Evolutionary conservation across 1,139 yeast species (phyloP), one percentile per base, ranked within the genome.

Genomic region (Protomyces pachydermus): DNA sequence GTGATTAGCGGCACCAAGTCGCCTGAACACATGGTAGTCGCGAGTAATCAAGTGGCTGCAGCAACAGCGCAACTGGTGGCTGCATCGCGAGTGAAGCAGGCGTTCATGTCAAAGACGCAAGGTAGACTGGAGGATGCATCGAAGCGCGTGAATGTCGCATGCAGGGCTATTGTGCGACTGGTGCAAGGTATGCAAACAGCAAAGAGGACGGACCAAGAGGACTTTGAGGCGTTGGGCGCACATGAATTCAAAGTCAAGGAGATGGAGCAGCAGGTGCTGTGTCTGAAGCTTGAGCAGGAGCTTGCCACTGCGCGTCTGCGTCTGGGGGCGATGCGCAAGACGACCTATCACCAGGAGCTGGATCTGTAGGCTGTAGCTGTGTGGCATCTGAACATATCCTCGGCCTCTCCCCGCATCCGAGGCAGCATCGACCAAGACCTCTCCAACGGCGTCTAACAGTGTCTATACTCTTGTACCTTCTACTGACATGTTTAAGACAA

Each of bases 211-310:
- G 71, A 70, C 20, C 50, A 58, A 28, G 67, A 86, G 63, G 96
- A 90, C 72, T 87, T 86, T 72, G 80, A 87, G 39, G 82, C 81
- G 71, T 76, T 89, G 67, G 81, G 91, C 16, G 83, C 89, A 23
- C 90, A 88, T 72, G 96, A 89, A 74, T 90, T 90, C 70, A 88
- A 88, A 75, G 88, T 95, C 0, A 81, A 84, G 35, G 95, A 91
- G 72, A 89, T 90, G 96, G 96, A 90, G 72, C 97, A 90, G 75
- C 97, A 90, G 74, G 96, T 91, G 14, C 91, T 88, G 74, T 91
- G 90, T 56, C 80, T 90, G 74, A 88, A 88, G 74, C 78, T 90
- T 67, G 97, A 90, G 72, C 88, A 88, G 70, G 82, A 86, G 66
- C 78, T 89, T 70, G 77, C 78, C 61, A 74, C 83, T 12, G 95